Evolutionary conservation across 2,329 filamentous ascomycete genomes (phyloP), one percentile per base, ranked within the genome.

Genomic region (Nigrospora osmanthi): DNA sequence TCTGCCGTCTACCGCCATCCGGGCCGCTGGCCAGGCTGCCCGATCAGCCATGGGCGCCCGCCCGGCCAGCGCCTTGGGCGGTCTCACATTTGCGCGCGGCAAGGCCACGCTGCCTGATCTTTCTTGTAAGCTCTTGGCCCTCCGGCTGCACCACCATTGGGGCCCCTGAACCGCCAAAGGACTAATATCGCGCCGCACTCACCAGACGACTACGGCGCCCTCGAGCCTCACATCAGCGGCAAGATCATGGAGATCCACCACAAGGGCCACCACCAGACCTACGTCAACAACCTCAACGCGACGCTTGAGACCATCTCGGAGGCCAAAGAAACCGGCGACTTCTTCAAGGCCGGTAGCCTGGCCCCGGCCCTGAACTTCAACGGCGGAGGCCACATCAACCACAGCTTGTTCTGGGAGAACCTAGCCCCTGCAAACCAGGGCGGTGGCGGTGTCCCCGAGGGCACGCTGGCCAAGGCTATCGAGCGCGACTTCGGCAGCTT

Each of bases 161-260:
- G 2, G 15, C n/a, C 3, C 11, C 15, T n/a, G 23, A 28, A 28
- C 23, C 23, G 23, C 19, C 23, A 28, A 28, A 28, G 23, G 23
- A 28, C 23, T 28, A 28, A 28, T 10, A 4, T 10, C 23, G 23
- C 23, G 23, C 17, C 30, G 14, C 14, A 4, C 38, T 6, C 11
- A 13, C 23, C 54, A 95, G 91, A 97, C 65, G 93, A 96, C 76
- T 98, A 96, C 68, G 88, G 85, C 63, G 93, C 90, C 43, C 89
- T 98, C 58, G 93, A 98, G 73, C 80, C 80, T 42, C 62, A 75
- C 51, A 73, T 90, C 69, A 86, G 81, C 41, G 84, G 83, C 66
- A 81, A 87, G 68, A 90, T 90, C 71, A 89, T 90, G 86, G 84
- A 89, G 68, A 75, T 89, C 35, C 86, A 90, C 73, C 83, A 90